A percentile compares a stretch with the other conserved stretches of the same genome.
phyloP scores from a whole-genome alignment of 257 asterid species.

The Solanum rostratum region DNA sequence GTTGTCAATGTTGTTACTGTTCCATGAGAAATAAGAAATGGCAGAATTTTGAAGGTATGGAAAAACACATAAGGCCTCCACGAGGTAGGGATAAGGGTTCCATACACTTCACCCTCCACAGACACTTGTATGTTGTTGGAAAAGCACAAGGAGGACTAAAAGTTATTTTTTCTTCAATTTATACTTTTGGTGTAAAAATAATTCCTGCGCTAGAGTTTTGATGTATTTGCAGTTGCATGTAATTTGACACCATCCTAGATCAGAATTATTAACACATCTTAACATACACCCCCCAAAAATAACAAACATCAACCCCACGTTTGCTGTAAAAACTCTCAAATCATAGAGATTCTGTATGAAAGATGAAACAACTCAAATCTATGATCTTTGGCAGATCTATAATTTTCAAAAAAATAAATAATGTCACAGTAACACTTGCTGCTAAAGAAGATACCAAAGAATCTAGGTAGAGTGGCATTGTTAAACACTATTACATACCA shows the following conservation, averaged over 20 bases:
- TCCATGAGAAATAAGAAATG: background rate
- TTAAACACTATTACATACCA: background rate
- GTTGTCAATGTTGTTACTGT: no score
- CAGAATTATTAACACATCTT: background rate
- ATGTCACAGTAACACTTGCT: background rate
- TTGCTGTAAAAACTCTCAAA: background rate
- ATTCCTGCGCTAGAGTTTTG: background rate
- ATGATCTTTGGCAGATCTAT: background rate
- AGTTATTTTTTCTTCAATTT: background rate
- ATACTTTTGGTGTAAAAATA: background rate
- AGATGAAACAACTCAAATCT: background rate
- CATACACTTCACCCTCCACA: background rate
- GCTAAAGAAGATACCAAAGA: background rate
- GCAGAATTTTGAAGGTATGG: background rate
- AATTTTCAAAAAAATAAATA: no score
- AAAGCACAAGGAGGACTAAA: background rate
- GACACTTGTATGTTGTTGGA: background rate
- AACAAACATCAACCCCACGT: background rate
- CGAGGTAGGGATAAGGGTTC: background rate
- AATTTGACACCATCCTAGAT: background rate
- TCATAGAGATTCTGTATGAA: background rate
- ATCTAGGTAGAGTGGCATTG: background rate
- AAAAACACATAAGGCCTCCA: background rate
- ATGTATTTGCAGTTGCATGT: background rate
- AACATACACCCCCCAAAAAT: background rate